Evolutionary conservation across 129 eudicot species (phyloP), one percentile per base, ranked within the genome.

Genomic region (Rutidosis leptorrhynchoides): DNA sequence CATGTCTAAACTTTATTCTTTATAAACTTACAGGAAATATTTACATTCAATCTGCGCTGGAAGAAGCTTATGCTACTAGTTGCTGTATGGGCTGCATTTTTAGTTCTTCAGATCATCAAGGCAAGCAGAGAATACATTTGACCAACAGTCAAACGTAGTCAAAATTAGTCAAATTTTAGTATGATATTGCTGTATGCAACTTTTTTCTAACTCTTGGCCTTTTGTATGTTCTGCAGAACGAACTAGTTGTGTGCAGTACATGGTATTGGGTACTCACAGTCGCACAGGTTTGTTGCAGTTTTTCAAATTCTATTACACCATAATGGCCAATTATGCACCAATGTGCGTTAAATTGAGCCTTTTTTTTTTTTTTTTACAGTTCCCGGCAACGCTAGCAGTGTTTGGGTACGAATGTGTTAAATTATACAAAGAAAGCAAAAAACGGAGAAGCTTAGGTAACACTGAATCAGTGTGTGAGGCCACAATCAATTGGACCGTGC

Each of bases 201-300:
- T 20, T 7, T 26, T 56, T 8, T 11, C 29, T 37, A 19, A 59
- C 57, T 40, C 43, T 29, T 45, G 66, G 71, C 33, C 53, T 25
- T 6, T 56, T 27, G 5, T 74, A 49, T 57, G 25, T 61, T 75
- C 65, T 64, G 62, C 95, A 94, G 99, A 94, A 94, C 56, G 78
- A 79, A 63, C 65, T 80, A 71, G 78, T 30, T 29, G 78, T 78
- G 59, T 94, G 99, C 75, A 84, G 83, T 33, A 53, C 93, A 64
- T 84, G 78, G 83, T 94, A 86, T 73, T 94, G 99, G 99, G 80
- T 77, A 73, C 96, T 94, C 58, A 86, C 69, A 45, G 64, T 86
- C 26, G 58, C 84, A 24, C 99, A 94, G 99, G 99, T 94, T 84
- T 22, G 40, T 49, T 33, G 25, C 27, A 66, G 8, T 28, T 1